Base-by-base conservation (phyloP, 108 stramenopile genomes). In the Cyclotella choctawhatcheeana region DNA sequence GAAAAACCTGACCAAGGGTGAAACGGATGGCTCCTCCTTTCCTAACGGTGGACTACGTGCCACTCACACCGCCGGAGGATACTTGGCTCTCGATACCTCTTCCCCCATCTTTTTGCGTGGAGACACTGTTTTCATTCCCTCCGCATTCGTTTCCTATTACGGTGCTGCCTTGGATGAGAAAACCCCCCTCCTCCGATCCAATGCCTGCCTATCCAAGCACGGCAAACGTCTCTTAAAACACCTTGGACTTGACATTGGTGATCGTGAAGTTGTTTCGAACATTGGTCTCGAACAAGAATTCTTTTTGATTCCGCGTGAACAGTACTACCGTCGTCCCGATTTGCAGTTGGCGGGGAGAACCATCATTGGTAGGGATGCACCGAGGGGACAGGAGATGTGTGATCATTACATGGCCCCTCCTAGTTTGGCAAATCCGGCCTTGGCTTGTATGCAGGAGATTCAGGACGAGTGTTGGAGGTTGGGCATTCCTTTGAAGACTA, bases 221-320 rank as follows among this genome's bases (percentile, higher is more conserved):
- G 97, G 89, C 44, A 79, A 67, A 50, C 93, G 95, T 65, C 84
- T 98, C 16, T 75, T 98, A 45, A 56, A 66, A 35, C 79, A 69
- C 18, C 76, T 96, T 22, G 97, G 97, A 47, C 71, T 92, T 35
- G 92, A 96, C 54, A 69, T 80, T 69, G 58, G 70, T 25, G 74
- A 79, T 48, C 61, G 62, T 16, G 90, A 85, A 26, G 70, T 97
- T 26, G 56, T 79, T n/a, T 84, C 93, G 27, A 97, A 97, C 81
- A 94, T 98, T 83, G 97, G 97, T 62, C 74, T 95, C 30, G 97
- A 98, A 80, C 97, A 98, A 74, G 97, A 98, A 83, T 91, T 98
- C 81, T 98, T 98, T 90, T 80, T 98, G 31, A 82, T 98, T 45
- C 93, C 95, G 66, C 93, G 96, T 48, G 94, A 96, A 4, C 72